Evolutionary conservation across 1,139 yeast species (phyloP).

Genomic region (Sugiyamaella pinicola): DNA sequence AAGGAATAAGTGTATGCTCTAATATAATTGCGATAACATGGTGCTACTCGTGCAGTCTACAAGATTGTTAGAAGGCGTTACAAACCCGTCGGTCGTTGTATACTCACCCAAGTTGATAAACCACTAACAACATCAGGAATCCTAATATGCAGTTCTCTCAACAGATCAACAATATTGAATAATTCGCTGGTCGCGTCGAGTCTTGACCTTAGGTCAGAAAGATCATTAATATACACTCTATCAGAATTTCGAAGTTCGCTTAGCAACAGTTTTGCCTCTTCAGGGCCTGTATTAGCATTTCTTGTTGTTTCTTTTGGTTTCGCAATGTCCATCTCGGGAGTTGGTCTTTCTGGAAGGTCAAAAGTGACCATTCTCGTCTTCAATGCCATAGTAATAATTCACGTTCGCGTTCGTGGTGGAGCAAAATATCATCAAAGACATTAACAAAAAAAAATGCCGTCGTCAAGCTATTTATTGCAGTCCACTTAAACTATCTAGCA

Average conservation of each 20-base stretch:
- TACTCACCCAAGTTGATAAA: constrained; percentile 20
- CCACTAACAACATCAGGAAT: constrained; percentile 20
- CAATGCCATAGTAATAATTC: constrained; percentile 4
- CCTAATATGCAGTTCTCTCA: constrained; percentile 19
- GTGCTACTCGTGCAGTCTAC: constrained; percentile 28
- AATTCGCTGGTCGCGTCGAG: constrained; percentile 13
- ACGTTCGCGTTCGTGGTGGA: neutral
- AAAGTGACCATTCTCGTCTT: constrained; percentile 21
- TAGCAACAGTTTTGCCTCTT: constrained; percentile 18
- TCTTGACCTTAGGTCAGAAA: constrained; percentile 20
- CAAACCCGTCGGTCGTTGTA: too few species aligned
- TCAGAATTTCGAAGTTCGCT: constrained; percentile 21
- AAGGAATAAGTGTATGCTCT: constrained; percentile 39
- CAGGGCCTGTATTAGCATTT: constrained; percentile 1
- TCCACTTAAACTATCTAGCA: neutral
- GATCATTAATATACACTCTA: constrained; percentile 19
- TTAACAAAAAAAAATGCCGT: neutral
- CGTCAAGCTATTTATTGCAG: constrained; percentile 10
- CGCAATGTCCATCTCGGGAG: constrained; percentile 17
- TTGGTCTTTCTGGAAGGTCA: constrained; percentile 23
- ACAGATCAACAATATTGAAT: constrained; percentile 7
- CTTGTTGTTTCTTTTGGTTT: neutral
- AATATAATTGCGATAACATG: constrained; percentile 40
- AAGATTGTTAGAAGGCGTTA: constrained; percentile 7
- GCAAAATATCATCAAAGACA: neutral